A percentile compares a stretch with the other conserved stretches of the same genome.
Evolutionary conservation across 495 filamentous ascomycete species (phyloP).

Genomic region (Pyrenopolyporus hunteri): DNA sequence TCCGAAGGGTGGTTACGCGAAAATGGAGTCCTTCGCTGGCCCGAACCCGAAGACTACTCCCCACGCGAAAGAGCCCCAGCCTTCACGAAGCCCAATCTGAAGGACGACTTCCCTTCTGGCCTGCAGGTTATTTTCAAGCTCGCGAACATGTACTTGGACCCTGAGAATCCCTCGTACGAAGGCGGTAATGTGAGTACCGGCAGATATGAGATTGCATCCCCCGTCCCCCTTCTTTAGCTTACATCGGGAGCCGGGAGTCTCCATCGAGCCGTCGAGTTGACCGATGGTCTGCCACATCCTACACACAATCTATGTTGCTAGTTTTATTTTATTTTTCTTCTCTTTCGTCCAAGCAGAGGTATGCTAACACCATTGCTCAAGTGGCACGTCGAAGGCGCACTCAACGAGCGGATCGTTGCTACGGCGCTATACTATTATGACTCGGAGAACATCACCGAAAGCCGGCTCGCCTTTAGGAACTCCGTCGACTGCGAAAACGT

Average conservation of each 20-base stretch:
- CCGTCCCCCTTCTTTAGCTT: too few relatives aligned
- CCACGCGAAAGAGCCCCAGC: conserved; percentile 3
- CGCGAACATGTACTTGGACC: conserved; percentile 64
- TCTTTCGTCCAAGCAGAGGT: background rate
- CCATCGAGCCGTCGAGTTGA: too few relatives aligned
- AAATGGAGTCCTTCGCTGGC: conserved; percentile 26
- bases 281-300: too few relatives aligned
- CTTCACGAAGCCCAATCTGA: conserved; percentile 3
- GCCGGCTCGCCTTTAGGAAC: conserved; percentile 59
- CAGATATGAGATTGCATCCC: too few relatives aligned
- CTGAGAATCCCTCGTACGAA: conserved; percentile 54
- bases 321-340: too few relatives aligned
- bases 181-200: conserved; percentile 34
- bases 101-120: conserved; percentile 30
- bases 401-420: conserved; percentile 64
- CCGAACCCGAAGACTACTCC: conserved; percentile 23
- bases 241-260: too few relatives aligned
- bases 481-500: conserved; percentile 26
- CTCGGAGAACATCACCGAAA: conserved; percentile 63
- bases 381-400: conserved; percentile 59
- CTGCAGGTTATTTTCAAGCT: conserved; percentile 70
- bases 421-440: conserved; percentile 69
- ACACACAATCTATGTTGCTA: too few relatives aligned
- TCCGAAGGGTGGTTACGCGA: conserved; percentile 3
- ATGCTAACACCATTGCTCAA: background rate